phyloP scores from a whole-genome alignment of 768 basidiomycete species.

The Tricholoma saponaceum region DNA sequence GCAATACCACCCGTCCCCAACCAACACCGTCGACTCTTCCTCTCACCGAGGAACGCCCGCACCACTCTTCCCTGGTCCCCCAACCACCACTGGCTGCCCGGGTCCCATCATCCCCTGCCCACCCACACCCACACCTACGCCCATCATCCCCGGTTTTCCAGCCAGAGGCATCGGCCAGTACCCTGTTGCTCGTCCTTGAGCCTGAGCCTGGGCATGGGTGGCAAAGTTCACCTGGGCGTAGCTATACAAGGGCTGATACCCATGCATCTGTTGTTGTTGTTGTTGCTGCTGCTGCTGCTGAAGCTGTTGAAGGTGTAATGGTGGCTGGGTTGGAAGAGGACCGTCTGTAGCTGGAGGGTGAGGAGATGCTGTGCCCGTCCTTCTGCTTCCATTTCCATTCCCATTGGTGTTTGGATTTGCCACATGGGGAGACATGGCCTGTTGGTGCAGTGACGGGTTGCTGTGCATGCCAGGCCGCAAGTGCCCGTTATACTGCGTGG shows the following conservation, averaged over 20 bases:
- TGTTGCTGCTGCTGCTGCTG: slow-evolving; percentile 14
- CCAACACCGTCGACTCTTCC: neutral
- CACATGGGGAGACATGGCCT: slow-evolving; percentile 14
- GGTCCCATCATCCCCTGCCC: neutral
- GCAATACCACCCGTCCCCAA: neutral
- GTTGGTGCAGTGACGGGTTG: slow-evolving; percentile 18
- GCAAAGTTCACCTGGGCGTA: slow-evolving; percentile 9
- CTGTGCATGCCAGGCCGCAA: slow-evolving; percentile 27
- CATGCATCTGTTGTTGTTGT: slow-evolving; percentile 13
- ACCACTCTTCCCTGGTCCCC: neutral
- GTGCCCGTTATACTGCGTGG: slow-evolving; percentile 30
- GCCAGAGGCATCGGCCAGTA: slow-evolving; percentile 1
- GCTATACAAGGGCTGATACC: slow-evolving; percentile 9
- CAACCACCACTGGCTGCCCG: neutral
- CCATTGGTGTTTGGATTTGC: slow-evolving; percentile 10
- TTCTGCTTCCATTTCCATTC: neutral
- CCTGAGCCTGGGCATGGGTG: slow-evolving; percentile 3
- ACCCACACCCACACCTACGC: neutral
- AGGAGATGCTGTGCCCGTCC: neutral
- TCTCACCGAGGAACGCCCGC: neutral
- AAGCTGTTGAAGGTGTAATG: slow-evolving; percentile 6
- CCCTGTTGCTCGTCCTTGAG: slow-evolving; percentile 5
- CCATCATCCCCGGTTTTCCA: neutral
- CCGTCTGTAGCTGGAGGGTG: slow-evolving; percentile 4
- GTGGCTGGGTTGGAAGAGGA: slow-evolving; percentile 9